Percentiles rank a stretch among this genome's conserved stretches.
Conservation (phyloP, 305 asterid genomes). For the Galium porrigens region DNA sequence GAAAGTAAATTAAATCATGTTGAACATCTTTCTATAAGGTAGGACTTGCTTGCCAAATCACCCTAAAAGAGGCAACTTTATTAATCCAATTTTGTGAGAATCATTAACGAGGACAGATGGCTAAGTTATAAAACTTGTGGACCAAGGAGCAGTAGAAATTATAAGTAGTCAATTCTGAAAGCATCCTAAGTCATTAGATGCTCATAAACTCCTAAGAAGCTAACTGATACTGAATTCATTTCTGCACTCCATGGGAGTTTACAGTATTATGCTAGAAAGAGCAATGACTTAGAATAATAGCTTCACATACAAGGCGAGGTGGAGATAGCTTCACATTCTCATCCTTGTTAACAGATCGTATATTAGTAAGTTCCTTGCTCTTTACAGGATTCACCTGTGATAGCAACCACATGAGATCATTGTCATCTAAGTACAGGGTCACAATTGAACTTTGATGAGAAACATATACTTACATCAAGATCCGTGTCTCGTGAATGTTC, state of each 20-base stretch:
- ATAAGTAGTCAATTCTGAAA: neutral
- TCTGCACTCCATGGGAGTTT: neutral
- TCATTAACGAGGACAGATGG: neutral
- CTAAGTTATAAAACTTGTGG: neutral
- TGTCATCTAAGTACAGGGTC: slow-evolving; percentile 11
- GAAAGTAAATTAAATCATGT: neutral
- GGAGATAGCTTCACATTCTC: slow-evolving; percentile 90
- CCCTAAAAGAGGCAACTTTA: neutral
- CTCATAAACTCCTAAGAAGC: neutral
- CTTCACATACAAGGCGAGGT: slow-evolving; percentile 68
- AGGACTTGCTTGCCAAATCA: neutral
- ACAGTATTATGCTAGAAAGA: slow-evolving; percentile 9
- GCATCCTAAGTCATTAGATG: neutral
- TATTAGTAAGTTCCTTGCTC: slow-evolving; percentile 64
- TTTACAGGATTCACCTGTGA: slow-evolving; percentile 77
- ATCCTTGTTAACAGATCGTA: slow-evolving; percentile 74
- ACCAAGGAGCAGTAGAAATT: neutral
- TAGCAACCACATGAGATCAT: slow-evolving; percentile 14
- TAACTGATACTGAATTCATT: neutral
- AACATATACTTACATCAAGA: slow-evolving; percentile 60
- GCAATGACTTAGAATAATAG: neutral
- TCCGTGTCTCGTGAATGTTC: slow-evolving; percentile 95
- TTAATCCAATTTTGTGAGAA: neutral
- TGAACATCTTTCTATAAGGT: neutral
- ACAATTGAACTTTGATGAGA: slow-evolving; percentile 5